These are phyloP conservation scores for Daldinia vernicosa DNA, from an alignment of 495 filamentous ascomycete species.

Conservation along the genomic window DNA sequence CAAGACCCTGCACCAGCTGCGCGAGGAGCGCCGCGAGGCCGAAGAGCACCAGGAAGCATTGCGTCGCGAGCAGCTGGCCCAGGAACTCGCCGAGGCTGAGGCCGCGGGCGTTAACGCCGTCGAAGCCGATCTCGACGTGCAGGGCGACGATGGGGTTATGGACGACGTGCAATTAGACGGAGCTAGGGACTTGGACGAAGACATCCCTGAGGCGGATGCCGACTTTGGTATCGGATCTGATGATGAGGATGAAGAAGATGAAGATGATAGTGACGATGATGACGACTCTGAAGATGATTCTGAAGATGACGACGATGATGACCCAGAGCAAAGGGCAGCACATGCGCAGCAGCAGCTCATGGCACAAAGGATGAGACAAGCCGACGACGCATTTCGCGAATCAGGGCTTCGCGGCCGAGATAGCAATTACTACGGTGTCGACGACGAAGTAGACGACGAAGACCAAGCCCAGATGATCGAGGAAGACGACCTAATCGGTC, in stretches of 20 bases:
- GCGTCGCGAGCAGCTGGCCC: conserved; percentile 71
- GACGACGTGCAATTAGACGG: conserved; percentile 49
- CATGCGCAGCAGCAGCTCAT: conserved; percentile 50
- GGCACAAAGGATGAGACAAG: conserved; percentile 54
- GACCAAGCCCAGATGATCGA: conserved; percentile 60
- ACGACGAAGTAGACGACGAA: conserved; percentile 58
- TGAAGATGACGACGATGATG: conserved; percentile 48
- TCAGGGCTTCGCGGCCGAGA: conserved; percentile 57
- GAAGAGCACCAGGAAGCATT: conserved; percentile 79
- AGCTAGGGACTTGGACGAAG: conserved; percentile 68
- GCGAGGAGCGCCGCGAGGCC: conserved; percentile 80
- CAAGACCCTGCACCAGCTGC: conserved; percentile 79
- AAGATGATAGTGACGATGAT: conserved; percentile 51
- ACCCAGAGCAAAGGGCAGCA: conserved; percentile 44
- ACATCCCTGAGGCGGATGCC: conserved; percentile 68
- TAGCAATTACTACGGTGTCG: conserved; percentile 52
- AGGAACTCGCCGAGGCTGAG: conserved; percentile 68
- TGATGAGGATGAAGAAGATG: conserved; percentile 37
- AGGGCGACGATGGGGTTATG: conserved; percentile 47
- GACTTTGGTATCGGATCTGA: conserved; percentile 57
- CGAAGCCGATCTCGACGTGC: conserved; percentile 49
- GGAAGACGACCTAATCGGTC: conserved; percentile 59
- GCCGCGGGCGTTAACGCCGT: conserved; percentile 51
- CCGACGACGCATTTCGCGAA: conserved; percentile 56
- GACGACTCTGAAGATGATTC: conserved; percentile 46